phyloP scores from a whole-genome alignment of 305 asterid genomes.

The Fraxinus platypoda region DNA sequence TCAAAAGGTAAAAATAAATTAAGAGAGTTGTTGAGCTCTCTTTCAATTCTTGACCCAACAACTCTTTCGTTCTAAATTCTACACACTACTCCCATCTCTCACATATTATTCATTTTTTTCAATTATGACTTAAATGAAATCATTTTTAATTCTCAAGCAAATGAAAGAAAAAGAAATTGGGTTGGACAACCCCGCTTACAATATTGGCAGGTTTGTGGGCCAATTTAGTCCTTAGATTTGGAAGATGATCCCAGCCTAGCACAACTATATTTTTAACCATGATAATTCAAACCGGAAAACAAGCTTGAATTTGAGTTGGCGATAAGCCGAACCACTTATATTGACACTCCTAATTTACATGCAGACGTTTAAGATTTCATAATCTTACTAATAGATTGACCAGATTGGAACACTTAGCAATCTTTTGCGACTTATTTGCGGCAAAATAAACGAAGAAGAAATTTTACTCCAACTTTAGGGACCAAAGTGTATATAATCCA shows the following conservation, averaged over 20 bases:
- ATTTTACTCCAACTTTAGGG: background rate
- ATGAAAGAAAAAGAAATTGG: background rate
- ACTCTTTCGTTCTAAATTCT: background rate
- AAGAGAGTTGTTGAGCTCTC: background rate
- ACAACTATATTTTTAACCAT: too few species aligned
- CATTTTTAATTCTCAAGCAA: background rate
- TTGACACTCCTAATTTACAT: background rate
- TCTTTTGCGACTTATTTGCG: background rate
- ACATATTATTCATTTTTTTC: background rate
- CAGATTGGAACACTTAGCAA: background rate
- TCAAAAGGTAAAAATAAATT: too few species aligned
- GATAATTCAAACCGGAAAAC: too few species aligned
- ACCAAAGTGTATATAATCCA: background rate
- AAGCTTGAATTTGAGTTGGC: background rate
- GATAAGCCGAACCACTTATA: background rate
- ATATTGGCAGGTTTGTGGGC: background rate
- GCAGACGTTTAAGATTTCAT: too few species aligned
- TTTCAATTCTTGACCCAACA: background rate
- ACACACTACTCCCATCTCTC: background rate
- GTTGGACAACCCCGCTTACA: background rate
- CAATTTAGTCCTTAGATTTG: background rate
- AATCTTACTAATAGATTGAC: background rate
- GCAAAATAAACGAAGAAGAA: background rate
- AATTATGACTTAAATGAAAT: background rate
- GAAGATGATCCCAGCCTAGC: background rate